phyloP scores from a whole-genome alignment of 306 rosid species.

The Sphenostylis stenocarpa region DNA sequence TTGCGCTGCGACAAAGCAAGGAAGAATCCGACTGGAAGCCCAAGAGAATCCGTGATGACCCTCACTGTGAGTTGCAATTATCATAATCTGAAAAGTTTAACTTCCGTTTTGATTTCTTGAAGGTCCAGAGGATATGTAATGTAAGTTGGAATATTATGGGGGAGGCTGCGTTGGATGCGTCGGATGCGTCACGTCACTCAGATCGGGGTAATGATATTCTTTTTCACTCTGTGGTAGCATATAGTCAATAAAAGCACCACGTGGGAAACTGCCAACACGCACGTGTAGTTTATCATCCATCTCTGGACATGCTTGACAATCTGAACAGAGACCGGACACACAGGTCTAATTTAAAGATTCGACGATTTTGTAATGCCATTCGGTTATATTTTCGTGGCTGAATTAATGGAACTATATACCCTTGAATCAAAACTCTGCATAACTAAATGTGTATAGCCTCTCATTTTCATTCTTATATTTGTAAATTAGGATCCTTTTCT shows the following conservation, averaged over 20 bases:
- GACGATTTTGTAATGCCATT: not conserved
- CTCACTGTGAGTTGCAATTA: conserved; percentile 42
- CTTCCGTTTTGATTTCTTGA: not conserved
- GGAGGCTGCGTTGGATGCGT: not conserved
- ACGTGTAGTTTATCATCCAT: not conserved
- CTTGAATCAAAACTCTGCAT: not conserved
- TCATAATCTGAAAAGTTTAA: conserved; percentile 17
- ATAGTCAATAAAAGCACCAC: not conserved
- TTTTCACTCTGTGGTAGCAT: conserved; percentile 8
- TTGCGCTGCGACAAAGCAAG: conserved; percentile 71
- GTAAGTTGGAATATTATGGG: not conserved
- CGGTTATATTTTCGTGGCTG: not conserved
- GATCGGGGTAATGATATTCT: conserved; percentile 9
- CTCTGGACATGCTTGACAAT: no score
- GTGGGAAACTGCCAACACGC: not conserved
- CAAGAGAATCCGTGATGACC: conserved; percentile 63
- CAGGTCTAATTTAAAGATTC: not conserved
- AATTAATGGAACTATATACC: not conserved
- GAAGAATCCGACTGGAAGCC: conserved; percentile 85
- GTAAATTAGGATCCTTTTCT: not conserved
- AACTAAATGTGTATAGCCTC: not conserved
- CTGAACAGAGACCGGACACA: not conserved
- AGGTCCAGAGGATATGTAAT: not conserved
- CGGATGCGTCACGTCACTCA: no score
- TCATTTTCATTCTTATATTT: not conserved